Evolutionary conservation across 208 protist genomes (phyloP).

Genomic region (Phytomonas sp.): DNA sequence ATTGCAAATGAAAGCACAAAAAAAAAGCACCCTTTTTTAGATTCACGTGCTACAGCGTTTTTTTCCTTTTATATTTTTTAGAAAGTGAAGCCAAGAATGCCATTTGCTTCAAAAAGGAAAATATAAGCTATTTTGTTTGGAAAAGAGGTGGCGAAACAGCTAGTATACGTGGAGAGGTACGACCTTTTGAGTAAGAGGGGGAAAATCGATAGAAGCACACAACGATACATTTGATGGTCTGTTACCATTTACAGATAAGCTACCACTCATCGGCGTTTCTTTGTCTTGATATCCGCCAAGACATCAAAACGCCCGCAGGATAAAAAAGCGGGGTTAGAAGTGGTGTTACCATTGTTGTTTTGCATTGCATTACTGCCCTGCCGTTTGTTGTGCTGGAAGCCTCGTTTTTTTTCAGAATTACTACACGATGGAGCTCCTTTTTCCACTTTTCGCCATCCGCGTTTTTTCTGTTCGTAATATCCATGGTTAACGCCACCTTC

Average conservation of each 20-base stretch:
- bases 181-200: background rate
- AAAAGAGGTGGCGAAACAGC: background rate
- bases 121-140: background rate
- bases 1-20: background rate
- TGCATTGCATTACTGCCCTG: slow-evolving; percentile 10
- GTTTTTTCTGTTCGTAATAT: background rate
- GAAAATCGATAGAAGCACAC: background rate
- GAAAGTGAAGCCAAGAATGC: background rate
- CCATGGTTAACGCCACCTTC: background rate
- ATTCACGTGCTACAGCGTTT: background rate
- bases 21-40: background rate
- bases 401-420: background rate
- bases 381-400: background rate
- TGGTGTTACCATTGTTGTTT: slow-evolving; percentile 8
- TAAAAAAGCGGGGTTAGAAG: slow-evolving; percentile 9
- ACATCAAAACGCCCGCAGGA: slow-evolving; percentile 29
- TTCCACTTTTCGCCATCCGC: background rate
- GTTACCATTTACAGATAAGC: slow-evolving; percentile 10
- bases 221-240: slow-evolving; percentile 3
- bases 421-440: background rate
- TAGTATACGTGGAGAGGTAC: background rate
- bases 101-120: background rate
- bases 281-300: slow-evolving; percentile 7
- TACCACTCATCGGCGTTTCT: slow-evolving; percentile 1
- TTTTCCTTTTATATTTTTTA: background rate